These are phyloP conservation scores for Pichia ethanolica DNA, from an alignment of 805 yeast genomes.

Conservation along the genomic window DNA sequence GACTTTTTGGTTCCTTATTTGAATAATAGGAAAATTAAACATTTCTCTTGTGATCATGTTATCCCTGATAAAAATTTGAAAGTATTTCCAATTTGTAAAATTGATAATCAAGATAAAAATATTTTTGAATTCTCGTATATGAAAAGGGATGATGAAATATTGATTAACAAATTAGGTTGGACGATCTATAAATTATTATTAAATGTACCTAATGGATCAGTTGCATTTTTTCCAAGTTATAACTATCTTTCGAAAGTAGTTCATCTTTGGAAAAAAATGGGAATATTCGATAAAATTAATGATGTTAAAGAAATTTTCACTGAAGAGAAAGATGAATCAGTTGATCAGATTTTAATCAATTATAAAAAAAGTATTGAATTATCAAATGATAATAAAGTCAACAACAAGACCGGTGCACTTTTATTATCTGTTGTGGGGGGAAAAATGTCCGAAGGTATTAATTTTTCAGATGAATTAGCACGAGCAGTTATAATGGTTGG, in stretches of 20 bases:
- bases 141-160: constrained; percentile 39
- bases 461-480: constrained; percentile 82
- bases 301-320: constrained; percentile 40
- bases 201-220: constrained; percentile 65
- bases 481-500: constrained; percentile 84
- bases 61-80: constrained; percentile 63
- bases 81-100: constrained; percentile 44
- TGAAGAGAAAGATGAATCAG: constrained; percentile 45
- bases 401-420: constrained; percentile 45
- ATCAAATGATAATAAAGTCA: background rate
- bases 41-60: constrained; percentile 75
- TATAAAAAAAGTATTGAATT: constrained; percentile 40
- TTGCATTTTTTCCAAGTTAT: constrained; percentile 82
- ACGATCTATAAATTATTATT: constrained; percentile 35
- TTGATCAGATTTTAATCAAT: constrained; percentile 39
- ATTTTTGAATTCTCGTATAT: constrained; percentile 63
- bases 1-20: constrained; percentile 60
- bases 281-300: constrained; percentile 29
- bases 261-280: constrained; percentile 41
- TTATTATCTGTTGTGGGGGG: constrained; percentile 89
- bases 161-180: constrained; percentile 47
- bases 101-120: constrained; percentile 4
- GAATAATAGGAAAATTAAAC: constrained; percentile 32
- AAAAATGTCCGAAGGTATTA: constrained; percentile 86
- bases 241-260: constrained; percentile 52